These are phyloP conservation scores for Globisporangium abappressorium DNA, from an alignment of 352 stramenopile species.

Conservation along the genomic window DNA sequence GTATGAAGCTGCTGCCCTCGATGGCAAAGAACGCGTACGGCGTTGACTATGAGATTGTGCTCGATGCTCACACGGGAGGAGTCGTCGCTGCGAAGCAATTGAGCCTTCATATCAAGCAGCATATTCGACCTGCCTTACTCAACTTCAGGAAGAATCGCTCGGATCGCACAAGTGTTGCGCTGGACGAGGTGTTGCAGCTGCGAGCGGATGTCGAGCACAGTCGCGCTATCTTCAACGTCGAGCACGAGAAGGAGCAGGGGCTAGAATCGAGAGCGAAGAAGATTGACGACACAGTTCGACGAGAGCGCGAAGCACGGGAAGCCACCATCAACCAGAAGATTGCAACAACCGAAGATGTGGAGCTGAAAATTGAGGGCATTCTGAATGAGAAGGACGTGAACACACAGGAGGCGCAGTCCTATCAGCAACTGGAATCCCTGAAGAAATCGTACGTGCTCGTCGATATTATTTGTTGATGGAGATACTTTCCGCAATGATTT, in stretches of 20 bases:
- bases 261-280: conserved; percentile 47
- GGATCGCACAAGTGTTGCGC: conserved; percentile 45
- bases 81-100: conserved; percentile 52
- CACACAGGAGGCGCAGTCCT: conserved; percentile 38
- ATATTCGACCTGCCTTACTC: conserved; percentile 48
- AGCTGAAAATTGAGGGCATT: conserved; percentile 68
- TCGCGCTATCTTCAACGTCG: conserved; percentile 46
- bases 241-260: conserved; percentile 51
- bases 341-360: conserved; percentile 58
- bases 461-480: neutral
- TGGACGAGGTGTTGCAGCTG: conserved; percentile 58
- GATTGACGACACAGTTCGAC: conserved; percentile 47
- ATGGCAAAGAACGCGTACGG: conserved; percentile 80
- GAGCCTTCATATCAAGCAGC: conserved; percentile 60
- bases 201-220: conserved; percentile 52
- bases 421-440: conserved; percentile 39
- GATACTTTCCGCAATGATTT: neutral
- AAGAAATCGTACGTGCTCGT: conserved; percentile 50
- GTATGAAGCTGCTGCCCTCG: conserved; percentile 86
- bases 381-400: conserved; percentile 53
- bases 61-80: conserved; percentile 62
- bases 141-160: conserved; percentile 67
- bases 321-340: conserved; percentile 43
- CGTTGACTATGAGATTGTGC: conserved; percentile 70
- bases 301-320: conserved; percentile 49